Conservation (phyloP, 2,329 filamentous ascomycete species). For the Paracorniculantispora psalliotae region DNA sequence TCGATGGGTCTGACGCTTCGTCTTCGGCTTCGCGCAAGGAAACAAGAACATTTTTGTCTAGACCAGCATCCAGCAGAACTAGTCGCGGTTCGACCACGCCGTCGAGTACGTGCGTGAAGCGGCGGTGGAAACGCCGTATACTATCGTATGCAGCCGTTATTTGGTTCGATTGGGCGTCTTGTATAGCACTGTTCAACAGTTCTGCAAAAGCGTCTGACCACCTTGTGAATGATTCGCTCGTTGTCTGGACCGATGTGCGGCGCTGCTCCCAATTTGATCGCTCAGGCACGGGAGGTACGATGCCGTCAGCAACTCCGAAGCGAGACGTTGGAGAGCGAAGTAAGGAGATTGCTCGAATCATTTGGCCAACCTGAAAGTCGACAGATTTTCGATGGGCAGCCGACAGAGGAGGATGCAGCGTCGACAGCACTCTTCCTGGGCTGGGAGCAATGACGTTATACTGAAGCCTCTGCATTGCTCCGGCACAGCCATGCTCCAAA, state of each 20-base stretch:
- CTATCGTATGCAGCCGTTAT: slow-evolving; percentile 53
- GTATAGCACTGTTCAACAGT: slow-evolving; percentile 50
- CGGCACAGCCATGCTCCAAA: slow-evolving; percentile 28
- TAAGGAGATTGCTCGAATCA: slow-evolving; percentile 40
- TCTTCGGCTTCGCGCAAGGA: slow-evolving; percentile 1
- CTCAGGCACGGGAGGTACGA: slow-evolving; percentile 20
- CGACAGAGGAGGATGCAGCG: slow-evolving; percentile 30
- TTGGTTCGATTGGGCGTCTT: slow-evolving; percentile 57
- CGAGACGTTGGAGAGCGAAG: slow-evolving; percentile 40
- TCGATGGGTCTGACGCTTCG: background rate
- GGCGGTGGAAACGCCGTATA: slow-evolving; percentile 48
- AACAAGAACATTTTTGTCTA: slow-evolving; percentile 47
- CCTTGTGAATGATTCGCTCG: slow-evolving; percentile 4
- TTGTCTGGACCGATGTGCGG: background rate
- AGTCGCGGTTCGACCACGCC: slow-evolving; percentile 47
- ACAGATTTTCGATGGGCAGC: slow-evolving; percentile 31
- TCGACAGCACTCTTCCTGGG: slow-evolving; percentile 34
- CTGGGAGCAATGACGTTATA: slow-evolving; percentile 40
- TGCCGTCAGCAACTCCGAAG: slow-evolving; percentile 39
- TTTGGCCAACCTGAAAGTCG: slow-evolving; percentile 43
- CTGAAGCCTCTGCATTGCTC: slow-evolving; percentile 27
- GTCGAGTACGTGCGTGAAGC: slow-evolving; percentile 46
- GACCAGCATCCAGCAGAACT: slow-evolving; percentile 49
- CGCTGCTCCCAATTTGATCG: background rate
- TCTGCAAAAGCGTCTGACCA: slow-evolving; percentile 56